These are phyloP conservation scores for Ophiocordyceps unilateralis DNA, from an alignment of 2,329 filamentous ascomycete species.

Conservation along the genomic window DNA sequence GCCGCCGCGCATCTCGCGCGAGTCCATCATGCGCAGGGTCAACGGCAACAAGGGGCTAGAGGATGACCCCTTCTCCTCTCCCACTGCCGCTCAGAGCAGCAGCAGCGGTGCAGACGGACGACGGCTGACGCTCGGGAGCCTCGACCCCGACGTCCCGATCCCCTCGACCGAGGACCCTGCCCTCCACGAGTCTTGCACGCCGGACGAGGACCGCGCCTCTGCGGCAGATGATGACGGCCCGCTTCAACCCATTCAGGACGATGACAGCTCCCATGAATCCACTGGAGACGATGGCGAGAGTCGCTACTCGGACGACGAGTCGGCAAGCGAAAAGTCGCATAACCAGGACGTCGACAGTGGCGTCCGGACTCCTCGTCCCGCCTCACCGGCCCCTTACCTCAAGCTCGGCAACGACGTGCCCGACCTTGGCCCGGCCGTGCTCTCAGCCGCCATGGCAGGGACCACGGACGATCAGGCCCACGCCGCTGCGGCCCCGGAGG, in stretches of 20 bases:
- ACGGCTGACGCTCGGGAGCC: slow-evolving; percentile 8
- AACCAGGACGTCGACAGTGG: slow-evolving; percentile 23
- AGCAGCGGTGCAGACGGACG: slow-evolving; percentile 36
- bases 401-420: slow-evolving; percentile 11
- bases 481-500: not conserved
- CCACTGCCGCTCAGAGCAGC: slow-evolving; percentile 23
- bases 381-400: slow-evolving; percentile 8
- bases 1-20: slow-evolving; percentile 70
- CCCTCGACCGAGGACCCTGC: slow-evolving; percentile 65
- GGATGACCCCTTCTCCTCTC: slow-evolving; percentile 44
- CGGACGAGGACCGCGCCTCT: slow-evolving; percentile 25
- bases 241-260: slow-evolving; percentile 15
- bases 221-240: slow-evolving; percentile 33
- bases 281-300: slow-evolving; percentile 23
- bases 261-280: slow-evolving; percentile 6
- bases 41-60: slow-evolving; percentile 45
- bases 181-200: slow-evolving; percentile 31
- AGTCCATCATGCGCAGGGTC: slow-evolving; percentile 81
- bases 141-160: slow-evolving; percentile 81
- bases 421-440: slow-evolving; percentile 12
- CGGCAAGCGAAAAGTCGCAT: slow-evolving; percentile 7
- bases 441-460: not conserved
- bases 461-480: not conserved
- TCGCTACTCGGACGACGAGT: slow-evolving; percentile 15
- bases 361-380: slow-evolving; percentile 30